Conservation (phyloP, 148 eudicot species). For the Vaccinium corymbosum region DNA sequence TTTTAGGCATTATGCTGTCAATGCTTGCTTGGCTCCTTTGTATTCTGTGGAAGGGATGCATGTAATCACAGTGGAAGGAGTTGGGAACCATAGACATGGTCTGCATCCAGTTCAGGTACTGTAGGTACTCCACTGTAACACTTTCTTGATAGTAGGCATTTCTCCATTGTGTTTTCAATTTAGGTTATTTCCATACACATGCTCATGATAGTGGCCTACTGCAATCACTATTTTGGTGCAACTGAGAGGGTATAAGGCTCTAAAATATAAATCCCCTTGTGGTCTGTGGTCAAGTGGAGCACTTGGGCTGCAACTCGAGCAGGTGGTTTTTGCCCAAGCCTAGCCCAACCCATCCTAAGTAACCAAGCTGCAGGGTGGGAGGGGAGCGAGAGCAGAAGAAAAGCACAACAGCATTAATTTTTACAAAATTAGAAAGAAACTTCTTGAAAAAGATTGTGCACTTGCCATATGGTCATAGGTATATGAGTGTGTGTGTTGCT, state of each 20-base stretch:
- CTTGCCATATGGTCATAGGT: background rate
- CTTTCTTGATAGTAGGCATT: background rate
- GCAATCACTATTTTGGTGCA: background rate
- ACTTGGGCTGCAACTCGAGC: background rate
- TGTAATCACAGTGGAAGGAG: constrained; percentile 88
- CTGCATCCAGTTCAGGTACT: constrained; percentile 98
- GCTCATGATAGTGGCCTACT: background rate
- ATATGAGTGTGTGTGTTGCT: background rate
- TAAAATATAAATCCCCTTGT: background rate
- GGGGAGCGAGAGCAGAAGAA: too few relatives aligned
- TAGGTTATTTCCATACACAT: background rate
- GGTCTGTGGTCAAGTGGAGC: background rate
- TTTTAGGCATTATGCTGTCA: constrained; percentile 17
- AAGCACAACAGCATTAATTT: too few relatives aligned
- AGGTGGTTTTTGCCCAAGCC: too few relatives aligned
- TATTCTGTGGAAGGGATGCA: constrained; percentile 18
- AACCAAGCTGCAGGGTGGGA: too few relatives aligned
- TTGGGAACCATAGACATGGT: constrained; percentile 73
- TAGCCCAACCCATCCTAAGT: too few relatives aligned
- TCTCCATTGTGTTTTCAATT: background rate
- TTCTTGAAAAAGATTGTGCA: background rate
- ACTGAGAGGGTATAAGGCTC: background rate
- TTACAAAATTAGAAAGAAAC: too few relatives aligned
- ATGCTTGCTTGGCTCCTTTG: constrained; percentile 52
- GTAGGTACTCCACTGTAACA: background rate